Percentiles rank a stretch among this genome's conserved stretches.
Conservation (phyloP, 768 basidiomycete species). For the Lentinula boryana region DNA sequence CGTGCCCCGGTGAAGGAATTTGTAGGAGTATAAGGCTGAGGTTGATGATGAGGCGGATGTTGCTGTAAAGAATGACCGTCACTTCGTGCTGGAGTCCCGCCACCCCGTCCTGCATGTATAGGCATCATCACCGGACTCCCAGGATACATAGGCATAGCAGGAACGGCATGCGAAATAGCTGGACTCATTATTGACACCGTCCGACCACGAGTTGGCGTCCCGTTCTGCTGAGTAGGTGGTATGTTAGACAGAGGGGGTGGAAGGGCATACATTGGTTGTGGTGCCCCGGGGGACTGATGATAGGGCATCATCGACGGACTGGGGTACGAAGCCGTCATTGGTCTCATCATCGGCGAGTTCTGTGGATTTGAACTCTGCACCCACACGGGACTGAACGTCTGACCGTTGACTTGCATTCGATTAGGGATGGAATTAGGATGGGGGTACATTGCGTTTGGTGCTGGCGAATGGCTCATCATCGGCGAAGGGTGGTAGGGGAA, state of each 20-base stretch:
- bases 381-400: constrained; percentile 64
- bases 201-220: constrained; percentile 38
- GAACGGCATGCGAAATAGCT: constrained; percentile 48
- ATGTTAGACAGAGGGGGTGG: constrained; percentile 27
- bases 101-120: constrained; percentile 27
- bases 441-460: constrained; percentile 61
- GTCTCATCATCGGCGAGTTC: constrained; percentile 48
- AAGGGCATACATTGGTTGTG: constrained; percentile 40
- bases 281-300: constrained; percentile 39
- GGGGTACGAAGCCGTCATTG: constrained; percentile 57
- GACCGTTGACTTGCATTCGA: constrained; percentile 57
- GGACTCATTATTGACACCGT: constrained; percentile 65
- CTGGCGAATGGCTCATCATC: constrained; percentile 69
- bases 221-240: constrained; percentile 36
- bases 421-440: constrained; percentile 59
- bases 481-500: constrained; percentile 60
- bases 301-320: constrained; percentile 56
- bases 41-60: constrained; percentile 3
- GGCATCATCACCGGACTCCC: constrained; percentile 68
- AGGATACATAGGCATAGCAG: constrained; percentile 47
- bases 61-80: background rate
- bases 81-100: background rate
- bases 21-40: background rate
- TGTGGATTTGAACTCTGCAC: constrained; percentile 43
- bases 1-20: background rate